Conservation (phyloP, 495 filamentous ascomycete genomes). For the Ramalina intermedia region DNA sequence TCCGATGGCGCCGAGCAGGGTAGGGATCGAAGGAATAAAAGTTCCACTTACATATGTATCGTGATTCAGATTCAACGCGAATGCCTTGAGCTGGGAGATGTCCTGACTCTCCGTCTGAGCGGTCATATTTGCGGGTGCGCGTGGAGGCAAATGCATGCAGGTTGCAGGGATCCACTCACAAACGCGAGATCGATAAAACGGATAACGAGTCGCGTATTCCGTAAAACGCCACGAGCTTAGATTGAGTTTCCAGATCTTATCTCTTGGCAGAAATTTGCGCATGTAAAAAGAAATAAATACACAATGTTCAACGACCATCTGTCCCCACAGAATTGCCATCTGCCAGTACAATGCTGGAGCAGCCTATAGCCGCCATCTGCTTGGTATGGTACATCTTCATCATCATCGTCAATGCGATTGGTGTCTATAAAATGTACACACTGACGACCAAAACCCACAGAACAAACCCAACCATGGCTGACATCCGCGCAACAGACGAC, state of each 20-base stretch:
- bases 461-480: constrained; percentile 6
- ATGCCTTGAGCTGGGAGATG: constrained; percentile 33
- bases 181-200: too few species aligned
- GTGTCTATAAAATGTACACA: constrained; percentile 45
- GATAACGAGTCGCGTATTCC: too few species aligned
- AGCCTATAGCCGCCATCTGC: constrained; percentile 30
- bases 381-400: constrained; percentile 47
- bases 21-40: constrained; percentile 3
- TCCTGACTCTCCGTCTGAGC: constrained; percentile 35
- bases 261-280: not conserved
- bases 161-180: too few species aligned
- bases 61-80: constrained; percentile 25
- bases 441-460: constrained; percentile 6
- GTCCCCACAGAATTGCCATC: too few species aligned
- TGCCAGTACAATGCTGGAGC: not conserved
- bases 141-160: too few species aligned
- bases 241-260: not conserved
- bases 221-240: too few species aligned
- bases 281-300: not conserved
- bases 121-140: constrained; percentile 22
- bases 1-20: constrained; percentile 2
- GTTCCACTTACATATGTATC: not conserved
- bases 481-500: constrained; percentile 23
- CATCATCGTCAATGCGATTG: constrained; percentile 39
- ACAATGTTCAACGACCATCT: too few species aligned